Evolutionary conservation across 2,329 filamentous ascomycete genomes (phyloP), one percentile per base, ranked within the genome.

Genomic region (Colletotrichum zoysiae): DNA sequence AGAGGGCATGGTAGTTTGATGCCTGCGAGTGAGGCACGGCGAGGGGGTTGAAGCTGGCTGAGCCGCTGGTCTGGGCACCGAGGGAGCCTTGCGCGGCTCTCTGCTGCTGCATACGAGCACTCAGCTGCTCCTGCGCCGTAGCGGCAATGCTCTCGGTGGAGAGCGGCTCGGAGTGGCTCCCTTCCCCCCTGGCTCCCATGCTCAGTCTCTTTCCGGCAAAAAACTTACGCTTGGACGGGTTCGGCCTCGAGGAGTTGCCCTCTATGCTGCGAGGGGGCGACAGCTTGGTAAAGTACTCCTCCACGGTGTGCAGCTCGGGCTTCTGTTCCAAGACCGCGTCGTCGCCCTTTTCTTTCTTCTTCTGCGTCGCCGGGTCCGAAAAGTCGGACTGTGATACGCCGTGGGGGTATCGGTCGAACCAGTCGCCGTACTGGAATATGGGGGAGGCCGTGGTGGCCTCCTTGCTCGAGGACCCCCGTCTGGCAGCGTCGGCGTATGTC

Each of bases 371-470:
- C 1, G 93, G 92, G 75, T 96, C 94, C 77, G 94, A 91, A 81
- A 94, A 96, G 77, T 97, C 94, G 1, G 91, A 88, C 72, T 93
- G 90, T 4, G 93, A 94, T 20, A 98, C 93, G 2, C 96, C 96
- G 76, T 97, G 93, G 0, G 96, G 96, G 79, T 98, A 98, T 75
- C 93, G 90, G 78, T 96, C 93, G 78, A 98, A 98, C 96, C 96
- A 98, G 81, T 98, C 96, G 63, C 95, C 95, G 77, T 98, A 98
- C 78, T 98, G 95, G 80, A 97, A 95, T 76, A 98, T 93, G 11
- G 88, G 87, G 7, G 88, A 87, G 6, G 87, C 82, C 11, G 84
- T 81, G 18, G 86, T 83, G 55, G 83, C 83, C 65, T 87, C 83
- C 68, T 80, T 80, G 71, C 83, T 79, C 74, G 86, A 81, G n/a